Evolutionary conservation across 2,329 filamentous ascomycete species (phyloP).

Genomic region (Arthroderma sp.): DNA sequence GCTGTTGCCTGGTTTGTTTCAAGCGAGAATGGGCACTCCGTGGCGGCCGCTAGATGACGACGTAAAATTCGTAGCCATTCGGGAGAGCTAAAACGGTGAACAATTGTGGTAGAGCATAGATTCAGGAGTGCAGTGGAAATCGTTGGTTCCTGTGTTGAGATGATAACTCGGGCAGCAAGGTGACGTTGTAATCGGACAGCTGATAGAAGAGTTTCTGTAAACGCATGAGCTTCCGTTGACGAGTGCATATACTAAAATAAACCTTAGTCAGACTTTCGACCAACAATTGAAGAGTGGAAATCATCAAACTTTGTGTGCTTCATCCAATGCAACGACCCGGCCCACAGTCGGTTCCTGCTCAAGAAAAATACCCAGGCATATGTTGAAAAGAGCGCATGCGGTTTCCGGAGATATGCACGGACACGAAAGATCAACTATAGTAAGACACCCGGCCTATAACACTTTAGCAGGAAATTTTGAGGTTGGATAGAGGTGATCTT

Average conservation of each 20-base stretch:
- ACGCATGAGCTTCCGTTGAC: conserved; percentile 6
- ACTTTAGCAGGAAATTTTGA: background rate
- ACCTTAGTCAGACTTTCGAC: too few species aligned
- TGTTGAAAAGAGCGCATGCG: conserved; percentile 14
- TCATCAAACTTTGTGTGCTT: conserved; percentile 14
- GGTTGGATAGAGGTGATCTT: background rate
- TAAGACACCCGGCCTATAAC: conserved; percentile 8
- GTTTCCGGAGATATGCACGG: conserved; percentile 13
- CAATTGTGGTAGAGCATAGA: conserved; percentile 53
- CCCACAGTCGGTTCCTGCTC: conserved; percentile 10
- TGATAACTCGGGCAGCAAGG: conserved; percentile 48
- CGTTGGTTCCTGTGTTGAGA: conserved; percentile 64
- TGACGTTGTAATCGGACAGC: conserved; percentile 58
- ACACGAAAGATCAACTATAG: conserved; percentile 14
- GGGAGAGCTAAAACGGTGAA: conserved; percentile 56
- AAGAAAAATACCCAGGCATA: conserved; percentile 14
- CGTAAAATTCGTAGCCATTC: conserved; percentile 41
- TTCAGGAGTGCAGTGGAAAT: conserved; percentile 54
- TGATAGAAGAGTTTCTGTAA: conserved; percentile 48
- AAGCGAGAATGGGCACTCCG: too few species aligned
- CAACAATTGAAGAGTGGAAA: too few species aligned
- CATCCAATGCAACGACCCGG: conserved; percentile 12
- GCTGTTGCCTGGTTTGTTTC: too few species aligned
- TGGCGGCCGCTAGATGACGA: conserved; percentile 15
- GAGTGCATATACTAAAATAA: conserved; percentile 11